phyloP scores from a whole-genome alignment of 31 red algal species.

The Asparagopsis taxiformis region DNA sequence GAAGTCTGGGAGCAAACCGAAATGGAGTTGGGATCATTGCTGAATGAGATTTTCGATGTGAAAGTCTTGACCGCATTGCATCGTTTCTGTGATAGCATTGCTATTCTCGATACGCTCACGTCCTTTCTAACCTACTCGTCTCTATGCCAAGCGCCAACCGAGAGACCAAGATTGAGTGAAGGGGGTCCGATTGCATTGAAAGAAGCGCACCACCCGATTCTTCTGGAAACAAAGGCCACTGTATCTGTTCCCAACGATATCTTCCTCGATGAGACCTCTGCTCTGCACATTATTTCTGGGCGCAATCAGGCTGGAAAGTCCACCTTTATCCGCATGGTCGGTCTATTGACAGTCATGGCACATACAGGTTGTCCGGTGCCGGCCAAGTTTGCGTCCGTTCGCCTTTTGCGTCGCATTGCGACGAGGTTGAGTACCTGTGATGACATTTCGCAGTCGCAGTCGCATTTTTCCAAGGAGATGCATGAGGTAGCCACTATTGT shows the following conservation, averaged over 20 bases:
- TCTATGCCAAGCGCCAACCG: conserved; percentile 7
- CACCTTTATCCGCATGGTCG: conserved; percentile 71
- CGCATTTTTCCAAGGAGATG: conserved; percentile 88
- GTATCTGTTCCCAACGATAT: conserved; percentile 41
- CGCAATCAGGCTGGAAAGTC: conserved; percentile 86
- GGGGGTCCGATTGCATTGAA: conserved; percentile 50
- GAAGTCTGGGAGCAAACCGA: conserved; percentile 79
- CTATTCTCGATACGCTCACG: conserved; percentile 71
- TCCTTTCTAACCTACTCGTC: conserved; percentile 67
- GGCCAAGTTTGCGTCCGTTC: conserved; percentile 77
- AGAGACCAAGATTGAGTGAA: conserved; percentile 43
- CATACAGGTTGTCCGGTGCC: conserved; percentile 92
- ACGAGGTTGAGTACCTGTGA: conserved; percentile 59
- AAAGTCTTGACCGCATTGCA: conserved; percentile 69
- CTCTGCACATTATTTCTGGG: conserved; percentile 81
- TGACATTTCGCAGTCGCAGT: conserved; percentile 55
- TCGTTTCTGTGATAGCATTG: conserved; percentile 84
- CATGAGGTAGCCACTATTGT: conserved; percentile 68
- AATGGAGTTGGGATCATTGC: conserved; percentile 57
- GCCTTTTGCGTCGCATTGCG: conserved; percentile 38
- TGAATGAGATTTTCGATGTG: conserved; percentile 31
- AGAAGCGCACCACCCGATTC: conserved; percentile 48
- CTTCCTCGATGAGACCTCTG: conserved; percentile 73
- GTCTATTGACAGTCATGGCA: conserved; percentile 74
- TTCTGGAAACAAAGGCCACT: not conserved